Conservation (phyloP, 805 yeast species). For the Candida germanica region DNA sequence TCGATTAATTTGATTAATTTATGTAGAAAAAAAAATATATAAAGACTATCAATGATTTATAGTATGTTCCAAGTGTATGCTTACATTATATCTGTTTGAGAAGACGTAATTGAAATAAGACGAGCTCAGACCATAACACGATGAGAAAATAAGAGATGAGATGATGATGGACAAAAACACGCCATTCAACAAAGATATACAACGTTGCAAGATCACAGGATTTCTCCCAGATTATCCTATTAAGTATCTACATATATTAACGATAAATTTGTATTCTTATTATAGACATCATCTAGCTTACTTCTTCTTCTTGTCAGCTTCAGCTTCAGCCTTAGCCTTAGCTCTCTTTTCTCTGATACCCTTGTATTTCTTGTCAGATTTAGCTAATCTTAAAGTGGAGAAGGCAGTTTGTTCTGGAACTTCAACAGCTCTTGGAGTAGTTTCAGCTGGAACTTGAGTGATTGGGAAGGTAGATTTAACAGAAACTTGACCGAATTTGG, state of each 20-base stretch:
- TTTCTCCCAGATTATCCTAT: constrained; percentile 2
- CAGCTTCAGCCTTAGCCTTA: constrained; percentile 96
- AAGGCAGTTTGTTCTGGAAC: constrained; percentile 69
- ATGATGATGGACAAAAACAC: too few relatives aligned
- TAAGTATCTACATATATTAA: constrained; percentile 2
- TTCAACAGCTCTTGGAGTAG: constrained; percentile 87
- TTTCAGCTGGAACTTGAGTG: constrained; percentile 68
- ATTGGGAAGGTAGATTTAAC: constrained; percentile 88
- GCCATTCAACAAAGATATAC: too few relatives aligned
- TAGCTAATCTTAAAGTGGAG: constrained; percentile 94
- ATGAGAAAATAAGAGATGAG: background rate
- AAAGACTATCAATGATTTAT: background rate
- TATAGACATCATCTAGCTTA: constrained; percentile 37
- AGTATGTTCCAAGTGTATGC: too few relatives aligned
- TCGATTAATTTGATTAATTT: constrained; percentile 28
- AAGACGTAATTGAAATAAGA: too few relatives aligned
- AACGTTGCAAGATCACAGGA: too few relatives aligned
- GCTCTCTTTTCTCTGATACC: constrained; percentile 99
- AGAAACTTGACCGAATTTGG: constrained; percentile 63
- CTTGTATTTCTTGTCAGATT: constrained; percentile 87
- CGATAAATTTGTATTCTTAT: constrained; percentile 1
- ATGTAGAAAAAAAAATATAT: background rate
- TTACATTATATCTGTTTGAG: too few relatives aligned
- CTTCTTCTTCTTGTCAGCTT: constrained; percentile 96
- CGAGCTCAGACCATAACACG: too few relatives aligned